Base-by-base conservation (phyloP, 805 yeast species). In the Komagataella kurtzmanii region DNA sequence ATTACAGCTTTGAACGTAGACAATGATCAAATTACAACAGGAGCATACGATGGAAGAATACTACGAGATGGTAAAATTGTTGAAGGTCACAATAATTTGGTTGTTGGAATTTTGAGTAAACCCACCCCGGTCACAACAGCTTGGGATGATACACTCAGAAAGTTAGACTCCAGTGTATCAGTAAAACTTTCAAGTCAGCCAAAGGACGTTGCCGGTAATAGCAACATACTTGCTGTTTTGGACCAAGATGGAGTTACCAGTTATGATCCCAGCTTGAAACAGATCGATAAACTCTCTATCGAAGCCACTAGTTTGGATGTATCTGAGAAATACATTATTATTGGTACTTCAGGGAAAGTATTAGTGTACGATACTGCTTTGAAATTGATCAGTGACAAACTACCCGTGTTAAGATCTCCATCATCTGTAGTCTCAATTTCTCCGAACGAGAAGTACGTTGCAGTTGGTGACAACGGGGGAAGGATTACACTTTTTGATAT, bases 391-490 rank as follows among this genome's bases (percentile, higher is more conserved):
- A 44, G 14, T 7, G 46, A 19, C 10, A 47, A 57, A 17, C 61
- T 73, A 56, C 76, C 69, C 49, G 64, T 76, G 10, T 67, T 80
- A 54, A 76, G 88, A 53, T 75, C 88, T 3, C 73, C 78, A 8
- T 85, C 89, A 14, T 74, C 86, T 1, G 70, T 71, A 51, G 71
- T 86, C 48, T 69, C 81, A 10, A 76, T 87, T 24, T 87, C 97
- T 1, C 91, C 88, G 3, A 73, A 82, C 58, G 85, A 79, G 6
- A 65, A 72, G 52, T 76, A 69, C 54, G 72, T 85, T 17, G 98
- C 98, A 1, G 85, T 84, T 23, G 97, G 97, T 50, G 97, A 90
- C 60, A 73, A 74, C 4, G 73, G 84, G 51, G 99, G 99, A 40
- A 93, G 91, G 65, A 88, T 89, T 56, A 67, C 83, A n/a, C 72